Percentiles rank a stretch among this genome's conserved stretches.
Evolutionary conservation across 2,329 filamentous ascomycete species (phyloP).

Genomic region (Cladosporium cucumerinum): DNA sequence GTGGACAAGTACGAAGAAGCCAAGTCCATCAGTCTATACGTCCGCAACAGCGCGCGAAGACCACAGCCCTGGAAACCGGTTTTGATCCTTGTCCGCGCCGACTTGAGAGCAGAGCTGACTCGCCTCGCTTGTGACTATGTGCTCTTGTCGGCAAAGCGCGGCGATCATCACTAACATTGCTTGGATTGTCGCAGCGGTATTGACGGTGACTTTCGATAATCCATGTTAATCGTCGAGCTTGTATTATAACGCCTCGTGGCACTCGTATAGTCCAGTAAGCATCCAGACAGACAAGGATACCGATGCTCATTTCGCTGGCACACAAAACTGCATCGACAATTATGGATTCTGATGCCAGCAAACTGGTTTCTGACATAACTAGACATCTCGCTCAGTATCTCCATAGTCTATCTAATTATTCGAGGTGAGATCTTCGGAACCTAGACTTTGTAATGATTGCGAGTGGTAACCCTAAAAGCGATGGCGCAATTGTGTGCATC

Average conservation of each 20-base stretch:
- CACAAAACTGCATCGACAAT: background rate
- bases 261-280: background rate
- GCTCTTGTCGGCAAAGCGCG: too few species aligned
- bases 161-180: background rate
- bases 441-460: background rate
- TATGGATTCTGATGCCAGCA: background rate
- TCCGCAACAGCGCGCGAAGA: background rate
- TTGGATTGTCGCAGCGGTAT: background rate
- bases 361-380: background rate
- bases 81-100: background rate
- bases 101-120: background rate
- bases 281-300: background rate
- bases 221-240: background rate
- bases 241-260: background rate
- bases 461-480: background rate
- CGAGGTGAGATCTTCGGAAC: background rate
- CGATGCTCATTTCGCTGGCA: background rate
- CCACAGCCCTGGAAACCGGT: background rate
- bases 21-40: background rate
- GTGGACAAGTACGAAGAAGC: background rate
- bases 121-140: background rate
- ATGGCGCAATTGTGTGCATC: background rate
- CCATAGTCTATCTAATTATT: too few species aligned
- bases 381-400: too few species aligned
- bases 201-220: background rate